phyloP scores from a whole-genome alignment of 2,329 filamentous ascomycete genomes.

The Pleurostoma richardsiae region DNA sequence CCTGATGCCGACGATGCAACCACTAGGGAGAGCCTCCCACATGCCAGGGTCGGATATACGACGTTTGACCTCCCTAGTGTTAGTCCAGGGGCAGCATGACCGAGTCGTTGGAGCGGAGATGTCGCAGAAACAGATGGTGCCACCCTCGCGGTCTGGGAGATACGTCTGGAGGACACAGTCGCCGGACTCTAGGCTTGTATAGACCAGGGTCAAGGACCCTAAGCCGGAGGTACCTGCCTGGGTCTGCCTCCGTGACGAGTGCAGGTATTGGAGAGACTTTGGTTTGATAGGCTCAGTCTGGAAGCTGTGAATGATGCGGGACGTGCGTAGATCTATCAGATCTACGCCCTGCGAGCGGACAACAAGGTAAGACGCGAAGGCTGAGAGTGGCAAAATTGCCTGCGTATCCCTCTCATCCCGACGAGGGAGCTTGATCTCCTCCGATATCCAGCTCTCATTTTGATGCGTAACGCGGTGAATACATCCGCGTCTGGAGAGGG shows the following conservation, averaged over 20 bases:
- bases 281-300: conserved; percentile 51
- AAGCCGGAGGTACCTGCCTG: conserved; percentile 52
- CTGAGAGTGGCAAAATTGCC: conserved; percentile 54
- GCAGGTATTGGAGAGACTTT: conserved; percentile 56
- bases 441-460: conserved; percentile 42
- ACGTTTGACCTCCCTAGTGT: conserved; percentile 45
- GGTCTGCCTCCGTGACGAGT: conserved; percentile 45
- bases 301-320: conserved; percentile 57
- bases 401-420: conserved; percentile 39
- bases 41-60: conserved; percentile 56
- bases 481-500: conserved; percentile 43
- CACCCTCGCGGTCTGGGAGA: conserved; percentile 44
- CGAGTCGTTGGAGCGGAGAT: conserved; percentile 30
- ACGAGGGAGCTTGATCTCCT: conserved; percentile 34
- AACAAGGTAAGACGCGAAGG: conserved; percentile 55
- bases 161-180: conserved; percentile 64
- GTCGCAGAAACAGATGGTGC: conserved; percentile 52
- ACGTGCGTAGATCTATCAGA: conserved; percentile 54
- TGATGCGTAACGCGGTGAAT: conserved; percentile 41
- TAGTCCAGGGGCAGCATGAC: conserved; percentile 44
- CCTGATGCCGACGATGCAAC: conserved; percentile 60
- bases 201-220: conserved; percentile 59
- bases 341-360: conserved; percentile 52
- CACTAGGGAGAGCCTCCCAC: conserved; percentile 59
- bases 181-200: conserved; percentile 52